Conservation (phyloP, 2,329 filamentous ascomycete genomes). For the Cytospora leucostoma region DNA sequence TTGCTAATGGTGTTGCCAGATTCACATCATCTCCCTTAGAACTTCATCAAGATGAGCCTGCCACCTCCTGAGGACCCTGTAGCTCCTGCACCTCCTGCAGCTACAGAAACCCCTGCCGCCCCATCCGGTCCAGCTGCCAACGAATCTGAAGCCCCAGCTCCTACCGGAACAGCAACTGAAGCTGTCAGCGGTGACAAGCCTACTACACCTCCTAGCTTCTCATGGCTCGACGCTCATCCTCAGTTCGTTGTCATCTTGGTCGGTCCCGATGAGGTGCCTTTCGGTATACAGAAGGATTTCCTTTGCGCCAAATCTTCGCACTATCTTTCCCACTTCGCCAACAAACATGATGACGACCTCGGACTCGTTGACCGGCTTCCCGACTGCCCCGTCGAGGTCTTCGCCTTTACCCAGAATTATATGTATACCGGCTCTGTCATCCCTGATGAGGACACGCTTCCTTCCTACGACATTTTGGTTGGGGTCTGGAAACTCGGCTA, state of each 20-base stretch:
- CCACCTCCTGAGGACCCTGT: background rate
- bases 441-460: slow-evolving; percentile 44
- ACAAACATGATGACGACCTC: slow-evolving; percentile 37
- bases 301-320: slow-evolving; percentile 53
- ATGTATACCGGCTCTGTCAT: slow-evolving; percentile 55
- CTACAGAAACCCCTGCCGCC: background rate
- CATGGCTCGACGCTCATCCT: slow-evolving; percentile 49
- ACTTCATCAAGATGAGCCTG: background rate
- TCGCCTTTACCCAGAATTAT: slow-evolving; percentile 57
- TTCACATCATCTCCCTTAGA: background rate
- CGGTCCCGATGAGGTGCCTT: slow-evolving; percentile 53
- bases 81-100: background rate
- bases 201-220: slow-evolving; percentile 9
- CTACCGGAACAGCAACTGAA: background rate
- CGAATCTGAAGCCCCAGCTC: background rate
- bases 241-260: slow-evolving; percentile 58
- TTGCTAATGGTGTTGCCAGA: slow-evolving; percentile 6
- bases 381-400: slow-evolving; percentile 50
- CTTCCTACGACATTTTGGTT: slow-evolving; percentile 57
- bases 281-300: slow-evolving; percentile 61
- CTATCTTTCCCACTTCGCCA: slow-evolving; percentile 50
- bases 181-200: background rate
- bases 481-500: slow-evolving; percentile 59
- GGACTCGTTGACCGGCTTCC: slow-evolving; percentile 55
- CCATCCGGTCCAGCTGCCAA: background rate